Conservation (phyloP, 305 asterid genomes). For the Fraxinus nigra region DNA sequence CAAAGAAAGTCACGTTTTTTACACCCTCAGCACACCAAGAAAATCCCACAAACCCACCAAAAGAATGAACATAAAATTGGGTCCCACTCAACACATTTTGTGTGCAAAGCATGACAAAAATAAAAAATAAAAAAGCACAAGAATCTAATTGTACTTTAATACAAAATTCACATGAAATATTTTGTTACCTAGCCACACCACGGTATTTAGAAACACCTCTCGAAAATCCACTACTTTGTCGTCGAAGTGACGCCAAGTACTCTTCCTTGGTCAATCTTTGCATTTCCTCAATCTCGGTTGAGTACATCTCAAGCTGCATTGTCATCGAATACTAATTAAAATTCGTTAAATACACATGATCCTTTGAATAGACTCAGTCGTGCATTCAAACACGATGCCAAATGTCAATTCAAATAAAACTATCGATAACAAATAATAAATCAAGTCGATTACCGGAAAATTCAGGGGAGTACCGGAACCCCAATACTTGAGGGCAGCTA, state of each 20-base stretch:
- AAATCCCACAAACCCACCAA: slow-evolving; percentile 10
- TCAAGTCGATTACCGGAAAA: slow-evolving; percentile 50
- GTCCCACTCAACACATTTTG: slow-evolving; percentile 23
- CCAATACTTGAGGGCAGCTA: slow-evolving; percentile 94
- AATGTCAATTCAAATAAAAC: not conserved
- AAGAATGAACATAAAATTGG: slow-evolving; percentile 20
- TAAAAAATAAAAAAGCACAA: slow-evolving; percentile 16
- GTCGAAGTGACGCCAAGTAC: slow-evolving; percentile 63
- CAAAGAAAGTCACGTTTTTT: slow-evolving; percentile 13
- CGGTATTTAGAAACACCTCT: slow-evolving; percentile 87
- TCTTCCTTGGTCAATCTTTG: slow-evolving; percentile 59
- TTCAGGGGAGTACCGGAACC: slow-evolving; percentile 62
- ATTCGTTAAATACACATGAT: not conserved
- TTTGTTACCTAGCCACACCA: slow-evolving; percentile 82
- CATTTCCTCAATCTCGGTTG: slow-evolving; percentile 63
- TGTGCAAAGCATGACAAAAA: slow-evolving; percentile 21
- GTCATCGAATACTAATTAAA: slow-evolving; percentile 5
- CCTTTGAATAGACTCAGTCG: not conserved
- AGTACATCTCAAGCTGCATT: slow-evolving; percentile 57
- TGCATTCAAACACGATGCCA: not conserved
- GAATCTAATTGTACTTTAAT: slow-evolving; percentile 23
- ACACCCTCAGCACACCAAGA: not conserved
- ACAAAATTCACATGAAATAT: slow-evolving; percentile 15
- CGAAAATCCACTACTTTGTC: slow-evolving; percentile 84
- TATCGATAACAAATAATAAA: not conserved